phyloP scores from a whole-genome alignment of 2,329 filamentous ascomycete species.

The Pseudocercospora vitis region DNA sequence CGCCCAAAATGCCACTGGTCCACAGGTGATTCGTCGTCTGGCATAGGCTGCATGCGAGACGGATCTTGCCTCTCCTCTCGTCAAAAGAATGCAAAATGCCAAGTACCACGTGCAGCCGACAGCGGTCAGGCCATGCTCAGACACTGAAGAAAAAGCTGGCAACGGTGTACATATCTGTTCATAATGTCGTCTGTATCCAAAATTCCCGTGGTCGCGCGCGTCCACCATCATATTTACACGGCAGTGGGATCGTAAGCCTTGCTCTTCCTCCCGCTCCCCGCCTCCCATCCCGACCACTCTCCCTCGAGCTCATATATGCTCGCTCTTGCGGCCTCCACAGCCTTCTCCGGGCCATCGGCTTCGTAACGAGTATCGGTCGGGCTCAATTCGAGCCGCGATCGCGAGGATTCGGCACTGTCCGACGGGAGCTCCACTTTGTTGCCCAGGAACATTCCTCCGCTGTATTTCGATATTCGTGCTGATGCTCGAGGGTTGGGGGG shows the following conservation, averaged over 20 bases:
- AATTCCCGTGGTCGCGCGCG: too few species aligned
- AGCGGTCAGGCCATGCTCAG: too few species aligned
- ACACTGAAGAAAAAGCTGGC: too few species aligned
- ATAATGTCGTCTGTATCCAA: conserved; percentile 6
- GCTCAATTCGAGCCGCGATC: conserved; percentile 15
- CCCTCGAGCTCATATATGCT: conserved; percentile 22
- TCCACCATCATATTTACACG: conserved; percentile 6
- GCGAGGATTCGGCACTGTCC: background rate
- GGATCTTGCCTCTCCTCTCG: too few species aligned
- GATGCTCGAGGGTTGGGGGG: background rate
- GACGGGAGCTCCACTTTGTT: conserved; percentile 17
- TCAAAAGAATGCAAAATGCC: too few species aligned
- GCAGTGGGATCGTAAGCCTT: conserved; percentile 19
- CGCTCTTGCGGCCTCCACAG: conserved; percentile 19
- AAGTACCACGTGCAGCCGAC: too few species aligned
- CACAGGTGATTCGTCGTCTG: too few species aligned
- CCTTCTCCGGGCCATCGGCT: conserved; percentile 4
- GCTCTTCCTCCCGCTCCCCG: conserved; percentile 17
- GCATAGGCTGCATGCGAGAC: too few species aligned
- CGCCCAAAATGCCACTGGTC: too few species aligned
- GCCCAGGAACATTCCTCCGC: conserved; percentile 5
- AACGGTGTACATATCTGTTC: too few species aligned
- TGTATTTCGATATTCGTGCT: background rate
- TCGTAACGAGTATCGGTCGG: conserved; percentile 9
- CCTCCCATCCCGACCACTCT: conserved; percentile 18